Evolutionary conservation across 2,329 filamentous ascomycete genomes (phyloP).

Genomic region (Cladophialophora exuberans): DNA sequence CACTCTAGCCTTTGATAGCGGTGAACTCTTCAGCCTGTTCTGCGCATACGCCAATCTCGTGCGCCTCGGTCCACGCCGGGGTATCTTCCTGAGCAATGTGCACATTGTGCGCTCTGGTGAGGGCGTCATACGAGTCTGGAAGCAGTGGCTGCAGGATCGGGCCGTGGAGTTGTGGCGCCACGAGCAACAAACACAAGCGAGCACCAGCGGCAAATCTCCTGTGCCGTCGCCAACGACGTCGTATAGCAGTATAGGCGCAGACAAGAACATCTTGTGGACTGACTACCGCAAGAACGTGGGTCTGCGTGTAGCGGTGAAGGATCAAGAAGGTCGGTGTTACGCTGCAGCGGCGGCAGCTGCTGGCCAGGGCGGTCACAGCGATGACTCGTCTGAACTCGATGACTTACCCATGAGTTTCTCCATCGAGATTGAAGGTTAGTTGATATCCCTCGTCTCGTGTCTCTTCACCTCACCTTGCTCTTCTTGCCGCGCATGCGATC

Average conservation of each 20-base stretch:
- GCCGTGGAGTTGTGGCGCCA: constrained; percentile 33
- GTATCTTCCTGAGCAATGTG: constrained; percentile 66
- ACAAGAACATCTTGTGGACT: constrained; percentile 67
- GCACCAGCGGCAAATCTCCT: constrained; percentile 20
- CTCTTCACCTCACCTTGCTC: no score
- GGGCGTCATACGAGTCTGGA: constrained; percentile 70
- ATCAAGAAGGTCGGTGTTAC: constrained; percentile 46
- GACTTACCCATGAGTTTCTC: constrained; percentile 71
- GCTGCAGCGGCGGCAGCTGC: no score
- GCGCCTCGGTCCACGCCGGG: constrained; percentile 63
- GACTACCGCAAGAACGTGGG: constrained; percentile 67
- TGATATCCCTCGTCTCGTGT: no score
- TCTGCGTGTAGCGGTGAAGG: constrained; percentile 66
- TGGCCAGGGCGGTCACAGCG: no score
- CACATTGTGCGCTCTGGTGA: constrained; percentile 62
- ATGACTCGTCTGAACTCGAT: constrained; percentile 44
- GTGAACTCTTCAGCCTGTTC: constrained; percentile 75
- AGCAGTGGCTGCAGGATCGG: constrained; percentile 67
- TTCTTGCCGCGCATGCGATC: not conserved
- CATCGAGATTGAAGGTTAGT: constrained; percentile 71
- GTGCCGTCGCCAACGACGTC: constrained; percentile 31
- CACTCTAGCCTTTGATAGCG: constrained; percentile 66
- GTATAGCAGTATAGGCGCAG: constrained; percentile 27
- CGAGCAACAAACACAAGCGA: constrained; percentile 32
- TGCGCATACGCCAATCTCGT: constrained; percentile 70